Conservation (phyloP, 306 rosid species). For the Castanea mollissima region DNA sequence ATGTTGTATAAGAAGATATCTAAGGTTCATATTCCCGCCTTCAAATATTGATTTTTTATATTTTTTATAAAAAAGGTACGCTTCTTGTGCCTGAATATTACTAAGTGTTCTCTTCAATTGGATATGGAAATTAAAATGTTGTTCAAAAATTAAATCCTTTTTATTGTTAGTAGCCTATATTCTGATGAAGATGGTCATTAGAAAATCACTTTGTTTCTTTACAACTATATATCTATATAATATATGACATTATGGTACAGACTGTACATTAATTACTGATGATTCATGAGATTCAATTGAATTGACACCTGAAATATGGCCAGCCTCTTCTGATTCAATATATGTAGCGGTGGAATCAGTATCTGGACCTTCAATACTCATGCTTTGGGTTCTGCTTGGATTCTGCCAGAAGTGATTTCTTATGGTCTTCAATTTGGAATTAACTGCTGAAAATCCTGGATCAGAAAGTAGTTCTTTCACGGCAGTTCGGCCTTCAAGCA, state of each 20-base stretch:
- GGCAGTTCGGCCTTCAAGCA: slow-evolving; percentile 87
- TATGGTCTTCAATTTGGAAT: slow-evolving; percentile 50
- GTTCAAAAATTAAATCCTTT: too few species aligned
- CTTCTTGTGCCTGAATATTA: too few species aligned
- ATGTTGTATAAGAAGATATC: too few species aligned
- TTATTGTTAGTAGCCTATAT: too few species aligned
- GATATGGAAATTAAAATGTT: too few species aligned
- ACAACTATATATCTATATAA: not conserved
- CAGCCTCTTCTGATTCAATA: slow-evolving; percentile 41
- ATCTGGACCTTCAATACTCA: slow-evolving; percentile 39
- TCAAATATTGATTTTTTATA: too few species aligned
- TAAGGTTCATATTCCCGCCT: too few species aligned
- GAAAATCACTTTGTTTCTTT: not conserved
- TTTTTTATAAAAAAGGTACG: too few species aligned
- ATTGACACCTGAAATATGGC: slow-evolving; percentile 31
- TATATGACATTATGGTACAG: not conserved
- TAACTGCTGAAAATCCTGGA: slow-evolving; percentile 68
- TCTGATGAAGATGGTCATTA: too few species aligned
- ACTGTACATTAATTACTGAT: too few species aligned
- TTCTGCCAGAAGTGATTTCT: slow-evolving; percentile 86
- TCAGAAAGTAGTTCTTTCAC: slow-evolving; percentile 75
- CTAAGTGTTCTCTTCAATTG: too few species aligned
- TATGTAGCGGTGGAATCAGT: slow-evolving; percentile 51
- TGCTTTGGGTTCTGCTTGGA: slow-evolving; percentile 60
- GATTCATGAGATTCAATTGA: slow-evolving; percentile 34